Conservation (phyloP, 1,139 yeast species). For the Sugiyamaella pinicola region DNA sequence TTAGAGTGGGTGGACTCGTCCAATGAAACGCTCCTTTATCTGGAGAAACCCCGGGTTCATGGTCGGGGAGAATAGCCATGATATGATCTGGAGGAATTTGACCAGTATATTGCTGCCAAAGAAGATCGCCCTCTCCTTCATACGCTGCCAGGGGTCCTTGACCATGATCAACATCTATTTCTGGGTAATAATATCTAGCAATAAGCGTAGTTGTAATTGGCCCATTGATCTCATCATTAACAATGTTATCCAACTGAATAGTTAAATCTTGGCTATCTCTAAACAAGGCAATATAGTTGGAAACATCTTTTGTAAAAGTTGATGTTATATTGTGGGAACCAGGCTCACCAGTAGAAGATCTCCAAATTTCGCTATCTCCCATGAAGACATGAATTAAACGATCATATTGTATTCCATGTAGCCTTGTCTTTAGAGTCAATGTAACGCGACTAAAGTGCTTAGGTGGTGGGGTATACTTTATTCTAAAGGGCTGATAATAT, state of each 20-base stretch:
- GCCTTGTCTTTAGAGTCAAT: slow-evolving; percentile 58
- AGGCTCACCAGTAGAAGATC: slow-evolving; percentile 86
- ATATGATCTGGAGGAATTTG: slow-evolving; percentile 9
- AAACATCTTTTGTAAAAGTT: slow-evolving; percentile 61
- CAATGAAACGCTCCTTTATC: slow-evolving; percentile 1
- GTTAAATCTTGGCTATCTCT: slow-evolving; percentile 35
- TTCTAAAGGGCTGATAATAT: slow-evolving; percentile 58
- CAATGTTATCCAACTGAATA: slow-evolving; percentile 67
- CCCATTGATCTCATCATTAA: slow-evolving; percentile 61
- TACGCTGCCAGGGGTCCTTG: not conserved
- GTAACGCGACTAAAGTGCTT: slow-evolving; percentile 62
- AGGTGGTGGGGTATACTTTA: slow-evolving; percentile 47
- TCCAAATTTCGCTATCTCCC: slow-evolving; percentile 71
- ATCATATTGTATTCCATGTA: slow-evolving; percentile 73
- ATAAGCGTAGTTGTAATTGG: slow-evolving; percentile 55
- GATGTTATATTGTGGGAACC: slow-evolving; percentile 50
- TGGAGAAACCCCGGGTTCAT: not conserved
- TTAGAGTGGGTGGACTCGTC: slow-evolving; percentile 8
- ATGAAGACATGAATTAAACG: slow-evolving; percentile 70
- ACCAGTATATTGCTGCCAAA: slow-evolving; percentile 17
- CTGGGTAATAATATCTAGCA: slow-evolving; percentile 13
- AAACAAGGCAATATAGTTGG: slow-evolving; percentile 59
- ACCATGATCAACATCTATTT: slow-evolving; percentile 4
- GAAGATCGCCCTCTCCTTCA: slow-evolving; percentile 8
- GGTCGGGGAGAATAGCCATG: slow-evolving; percentile 3